A percentile compares a stretch with the other conserved stretches of the same genome.
phyloP scores from a whole-genome alignment of 257 asterid genomes.

The Solanum peruvianum region DNA sequence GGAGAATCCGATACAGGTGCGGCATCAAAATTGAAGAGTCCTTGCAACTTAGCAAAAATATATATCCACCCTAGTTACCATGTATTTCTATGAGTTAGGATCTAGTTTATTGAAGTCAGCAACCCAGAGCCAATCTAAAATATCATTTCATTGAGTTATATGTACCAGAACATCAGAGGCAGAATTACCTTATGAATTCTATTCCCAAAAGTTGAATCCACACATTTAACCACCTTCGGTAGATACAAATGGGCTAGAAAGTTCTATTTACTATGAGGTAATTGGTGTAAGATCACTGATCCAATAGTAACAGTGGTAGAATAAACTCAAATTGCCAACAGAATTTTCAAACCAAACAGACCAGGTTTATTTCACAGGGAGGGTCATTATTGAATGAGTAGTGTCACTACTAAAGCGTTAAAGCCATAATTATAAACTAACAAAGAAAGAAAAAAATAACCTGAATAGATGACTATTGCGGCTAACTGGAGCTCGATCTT shows the following conservation, averaged over 20 bases:
- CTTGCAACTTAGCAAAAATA: neutral
- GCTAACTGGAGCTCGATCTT: constrained; percentile 86
- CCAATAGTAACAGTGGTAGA: neutral
- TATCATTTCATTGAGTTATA: neutral
- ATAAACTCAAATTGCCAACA: neutral
- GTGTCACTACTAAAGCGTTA: neutral
- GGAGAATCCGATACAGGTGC: neutral
- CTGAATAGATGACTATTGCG: constrained; percentile 88
- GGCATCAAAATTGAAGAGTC: neutral
- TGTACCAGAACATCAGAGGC: neutral
- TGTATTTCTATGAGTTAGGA: neutral
- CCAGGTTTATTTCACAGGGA: neutral
- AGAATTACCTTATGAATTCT: neutral
- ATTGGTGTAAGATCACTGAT: neutral
- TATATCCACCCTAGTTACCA: neutral
- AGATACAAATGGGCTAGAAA: neutral
- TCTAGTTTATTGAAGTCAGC: neutral
- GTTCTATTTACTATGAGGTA: neutral
- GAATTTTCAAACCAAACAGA: neutral
- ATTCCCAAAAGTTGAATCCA: neutral
- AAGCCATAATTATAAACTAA: neutral
- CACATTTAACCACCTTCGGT: neutral
- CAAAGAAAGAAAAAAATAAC: constrained; percentile 15
- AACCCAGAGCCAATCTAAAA: neutral
- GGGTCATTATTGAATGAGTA: neutral